Conservation (phyloP, 345 rosid genomes). For the Melaleuca quinquenervia region DNA sequence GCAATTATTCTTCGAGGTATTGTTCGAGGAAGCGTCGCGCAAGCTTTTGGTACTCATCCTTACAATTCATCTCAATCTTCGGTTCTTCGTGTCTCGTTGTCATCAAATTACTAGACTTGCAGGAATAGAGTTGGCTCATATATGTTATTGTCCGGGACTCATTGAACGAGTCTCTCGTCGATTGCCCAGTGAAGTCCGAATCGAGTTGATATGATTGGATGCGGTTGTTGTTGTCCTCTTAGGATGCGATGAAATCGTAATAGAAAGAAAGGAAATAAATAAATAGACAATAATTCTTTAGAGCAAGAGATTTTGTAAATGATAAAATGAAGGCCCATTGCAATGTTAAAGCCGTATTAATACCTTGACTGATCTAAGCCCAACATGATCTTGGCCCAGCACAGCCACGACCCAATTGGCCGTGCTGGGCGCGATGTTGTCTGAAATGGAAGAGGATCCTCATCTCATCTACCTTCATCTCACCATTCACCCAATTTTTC, state of each 20-base stretch:
- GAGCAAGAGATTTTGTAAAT: background rate
- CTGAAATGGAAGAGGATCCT: no score
- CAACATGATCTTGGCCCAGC: background rate
- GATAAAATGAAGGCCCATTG: background rate
- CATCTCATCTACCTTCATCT: no score
- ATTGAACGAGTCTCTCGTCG: rapidly evolving
- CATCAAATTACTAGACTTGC: background rate
- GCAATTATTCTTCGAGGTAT: background rate
- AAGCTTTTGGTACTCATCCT: background rate
- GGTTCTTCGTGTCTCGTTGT: rapidly evolving
- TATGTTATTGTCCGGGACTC: background rate
- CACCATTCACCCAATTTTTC: no score
- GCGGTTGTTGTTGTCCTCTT: background rate
- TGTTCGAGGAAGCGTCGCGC: background rate
- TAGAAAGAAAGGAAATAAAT: background rate
- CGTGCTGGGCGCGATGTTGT: background rate
- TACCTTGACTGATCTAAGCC: background rate
- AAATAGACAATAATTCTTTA: rapidly evolving
- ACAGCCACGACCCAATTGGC: background rate
- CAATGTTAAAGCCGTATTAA: no score
- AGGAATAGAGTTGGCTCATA: background rate
- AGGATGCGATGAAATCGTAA: background rate
- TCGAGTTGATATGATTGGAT: background rate
- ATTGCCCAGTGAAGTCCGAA: rapidly evolving
- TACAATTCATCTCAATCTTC: background rate